Percentiles rank a stretch among this genome's conserved stretches.
These are phyloP conservation scores for Mallotus japonicus DNA, from an alignment of 441 rosid species.

Conservation along the genomic window DNA sequence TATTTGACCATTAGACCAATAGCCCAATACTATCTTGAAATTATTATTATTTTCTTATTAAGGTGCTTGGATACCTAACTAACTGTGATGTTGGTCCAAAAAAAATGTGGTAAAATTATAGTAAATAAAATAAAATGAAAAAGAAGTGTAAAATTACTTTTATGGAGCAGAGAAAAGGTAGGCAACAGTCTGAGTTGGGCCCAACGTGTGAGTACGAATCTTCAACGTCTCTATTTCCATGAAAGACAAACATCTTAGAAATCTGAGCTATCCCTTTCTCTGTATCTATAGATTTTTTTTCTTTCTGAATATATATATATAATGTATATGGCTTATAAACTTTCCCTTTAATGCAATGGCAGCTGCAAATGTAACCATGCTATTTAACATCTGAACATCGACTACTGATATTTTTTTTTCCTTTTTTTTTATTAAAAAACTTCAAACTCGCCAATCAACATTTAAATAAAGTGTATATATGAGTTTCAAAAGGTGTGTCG, in stretches of 20 bases:
- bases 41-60: no score
- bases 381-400: not conserved
- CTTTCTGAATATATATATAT: no score
- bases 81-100: no score
- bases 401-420: no score
- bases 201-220: constrained; percentile 33
- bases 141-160: not conserved
- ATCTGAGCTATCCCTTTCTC: constrained; percentile 18
- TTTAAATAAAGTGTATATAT: not conserved
- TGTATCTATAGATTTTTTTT: no score
- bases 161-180: not conserved
- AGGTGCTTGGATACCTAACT: no score
- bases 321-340: not conserved
- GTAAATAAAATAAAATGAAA: not conserved
- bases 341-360: not conserved
- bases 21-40: no score
- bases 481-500: no score
- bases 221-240: constrained; percentile 42
- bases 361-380: constrained; percentile 3
- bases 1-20: no score
- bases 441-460: not conserved
- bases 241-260: constrained; percentile 27
- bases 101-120: no score
- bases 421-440: no score
- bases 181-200: constrained; percentile 19